These are phyloP conservation scores for Grosmannia serpens DNA, from an alignment of 2,329 filamentous ascomycete genomes.

Conservation along the genomic window DNA sequence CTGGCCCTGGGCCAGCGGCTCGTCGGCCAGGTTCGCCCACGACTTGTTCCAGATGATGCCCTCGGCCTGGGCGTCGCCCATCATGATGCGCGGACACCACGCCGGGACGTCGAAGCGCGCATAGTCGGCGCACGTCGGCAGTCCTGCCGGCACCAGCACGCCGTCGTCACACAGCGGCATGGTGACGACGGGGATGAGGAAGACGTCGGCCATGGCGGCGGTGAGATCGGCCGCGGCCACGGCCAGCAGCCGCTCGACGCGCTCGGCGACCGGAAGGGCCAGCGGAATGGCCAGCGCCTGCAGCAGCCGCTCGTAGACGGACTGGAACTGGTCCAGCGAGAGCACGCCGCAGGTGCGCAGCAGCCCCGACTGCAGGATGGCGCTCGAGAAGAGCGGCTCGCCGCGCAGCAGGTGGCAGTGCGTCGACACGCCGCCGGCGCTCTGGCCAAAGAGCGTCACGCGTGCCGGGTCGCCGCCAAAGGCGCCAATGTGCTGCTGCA, in stretches of 20 bases:
- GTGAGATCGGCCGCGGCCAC: background rate
- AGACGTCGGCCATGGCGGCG: conserved; percentile 4
- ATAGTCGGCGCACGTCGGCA: conserved; percentile 5
- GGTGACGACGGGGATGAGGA: conserved; percentile 7
- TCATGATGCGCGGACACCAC: conserved; percentile 12
- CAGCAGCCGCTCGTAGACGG: conserved; percentile 8
- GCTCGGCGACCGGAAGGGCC: background rate
- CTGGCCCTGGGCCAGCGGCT: background rate
- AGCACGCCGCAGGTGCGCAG: conserved; percentile 6
- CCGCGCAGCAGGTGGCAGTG: conserved; percentile 6
- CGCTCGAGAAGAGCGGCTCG: conserved; percentile 8
- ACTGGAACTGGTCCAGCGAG: conserved; percentile 5
- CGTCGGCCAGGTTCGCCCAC: background rate
- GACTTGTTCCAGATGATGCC: conserved; percentile 16
- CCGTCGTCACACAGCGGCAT: conserved; percentile 9
- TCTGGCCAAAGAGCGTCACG: conserved; percentile 7
- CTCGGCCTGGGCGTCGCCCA: conserved; percentile 13
- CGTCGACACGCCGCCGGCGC: conserved; percentile 6
- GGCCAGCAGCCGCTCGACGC: background rate
- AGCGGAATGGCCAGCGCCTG: background rate
- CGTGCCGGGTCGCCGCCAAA: conserved; percentile 6
- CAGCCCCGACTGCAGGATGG: conserved; percentile 10
- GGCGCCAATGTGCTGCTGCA: conserved; percentile 7
- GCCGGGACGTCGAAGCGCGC: background rate
- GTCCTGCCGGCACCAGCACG: conserved; percentile 1